Percentiles rank a stretch among this genome's conserved stretches.
These are phyloP conservation scores for Leishmania martiniquensis DNA, from an alignment of 208 protist genomes.

Conservation along the genomic window DNA sequence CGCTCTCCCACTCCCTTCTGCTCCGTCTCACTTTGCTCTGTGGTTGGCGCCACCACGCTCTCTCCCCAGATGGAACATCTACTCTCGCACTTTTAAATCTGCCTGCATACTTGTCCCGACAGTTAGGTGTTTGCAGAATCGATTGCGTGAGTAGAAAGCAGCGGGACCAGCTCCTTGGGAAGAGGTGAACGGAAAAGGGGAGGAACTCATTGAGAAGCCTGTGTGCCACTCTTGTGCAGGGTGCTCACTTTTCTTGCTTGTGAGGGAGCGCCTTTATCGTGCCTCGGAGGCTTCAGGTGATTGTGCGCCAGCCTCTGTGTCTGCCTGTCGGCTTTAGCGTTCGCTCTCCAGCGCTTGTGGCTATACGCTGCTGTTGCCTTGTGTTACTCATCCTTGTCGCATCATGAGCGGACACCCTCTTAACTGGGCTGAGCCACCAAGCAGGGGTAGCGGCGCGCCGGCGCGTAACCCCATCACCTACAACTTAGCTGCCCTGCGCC, in stretches of 20 bases:
- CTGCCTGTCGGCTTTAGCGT: constrained; percentile 2
- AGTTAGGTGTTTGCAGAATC: neutral
- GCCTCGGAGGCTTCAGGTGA: neutral
- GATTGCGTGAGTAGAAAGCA: neutral
- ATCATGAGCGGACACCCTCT: neutral
- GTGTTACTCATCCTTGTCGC: neutral
- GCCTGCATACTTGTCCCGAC: neutral
- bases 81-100: neutral
- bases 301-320: neutral
- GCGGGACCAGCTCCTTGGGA: too few species aligned
- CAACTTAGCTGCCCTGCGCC: constrained; percentile 25
- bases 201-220: neutral
- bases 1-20: neutral
- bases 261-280: neutral
- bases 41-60: too few species aligned
- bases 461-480: constrained; percentile 29
- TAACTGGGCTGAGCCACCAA: neutral
- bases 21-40: neutral
- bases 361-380: neutral
- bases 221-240: neutral
- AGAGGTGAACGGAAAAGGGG: neutral
- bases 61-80: neutral
- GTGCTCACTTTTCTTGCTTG: neutral
- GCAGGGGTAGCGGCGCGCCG: neutral
- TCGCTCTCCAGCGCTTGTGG: neutral